phyloP scores from a whole-genome alignment of 2,329 filamentous ascomycete genomes.

The Tolypocladium pustulatum region DNA sequence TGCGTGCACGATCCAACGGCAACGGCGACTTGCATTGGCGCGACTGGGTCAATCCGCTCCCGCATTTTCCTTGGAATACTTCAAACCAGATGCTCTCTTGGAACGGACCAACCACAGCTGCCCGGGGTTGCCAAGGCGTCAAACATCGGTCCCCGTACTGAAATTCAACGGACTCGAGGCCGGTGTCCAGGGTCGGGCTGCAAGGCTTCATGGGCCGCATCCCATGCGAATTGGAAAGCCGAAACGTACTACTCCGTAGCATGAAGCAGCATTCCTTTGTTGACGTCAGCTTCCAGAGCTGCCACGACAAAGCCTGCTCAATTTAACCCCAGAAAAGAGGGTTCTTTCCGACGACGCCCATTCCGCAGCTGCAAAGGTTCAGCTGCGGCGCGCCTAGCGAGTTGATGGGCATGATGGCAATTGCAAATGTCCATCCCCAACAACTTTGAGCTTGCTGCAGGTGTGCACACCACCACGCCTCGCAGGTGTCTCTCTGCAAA shows the following conservation, averaged over 20 bases:
- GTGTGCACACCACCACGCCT: background rate
- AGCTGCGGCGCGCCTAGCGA: background rate
- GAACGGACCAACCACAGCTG: too few relatives aligned
- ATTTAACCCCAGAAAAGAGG: too few relatives aligned
- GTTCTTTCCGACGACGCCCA: too few relatives aligned
- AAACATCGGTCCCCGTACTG: too few relatives aligned
- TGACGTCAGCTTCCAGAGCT: background rate
- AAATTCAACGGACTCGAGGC: too few relatives aligned
- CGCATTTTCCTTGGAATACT: too few relatives aligned
- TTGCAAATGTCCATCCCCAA: background rate
- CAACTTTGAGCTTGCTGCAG: background rate
- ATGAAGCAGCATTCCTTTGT: too few relatives aligned
- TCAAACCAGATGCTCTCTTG: too few relatives aligned
- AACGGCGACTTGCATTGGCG: background rate
- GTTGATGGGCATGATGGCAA: background rate
- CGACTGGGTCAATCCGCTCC: background rate
- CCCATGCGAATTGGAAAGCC: background rate
- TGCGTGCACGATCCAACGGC: background rate
- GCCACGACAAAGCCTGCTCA: background rate
- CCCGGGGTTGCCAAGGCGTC: background rate
- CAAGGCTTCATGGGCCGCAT: background rate
- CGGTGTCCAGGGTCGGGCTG: background rate
- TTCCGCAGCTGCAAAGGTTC: background rate
- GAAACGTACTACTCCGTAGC: too few relatives aligned
- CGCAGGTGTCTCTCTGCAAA: background rate